Base-by-base conservation (phyloP, 192 early-diverging fungal genomes). In the Mortierella antarctica region DNA sequence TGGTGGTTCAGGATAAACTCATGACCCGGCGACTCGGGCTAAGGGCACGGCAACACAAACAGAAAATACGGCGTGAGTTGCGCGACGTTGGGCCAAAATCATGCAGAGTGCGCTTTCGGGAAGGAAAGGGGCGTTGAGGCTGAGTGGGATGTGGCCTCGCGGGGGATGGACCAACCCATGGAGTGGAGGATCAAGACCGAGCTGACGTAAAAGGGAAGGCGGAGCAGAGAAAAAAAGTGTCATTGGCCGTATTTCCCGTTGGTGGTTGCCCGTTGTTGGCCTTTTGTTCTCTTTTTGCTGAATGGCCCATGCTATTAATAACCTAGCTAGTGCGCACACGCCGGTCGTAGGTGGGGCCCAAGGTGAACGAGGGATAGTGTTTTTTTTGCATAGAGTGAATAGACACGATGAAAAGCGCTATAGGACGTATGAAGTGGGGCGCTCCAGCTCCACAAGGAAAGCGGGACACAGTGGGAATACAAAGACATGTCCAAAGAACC, bases 181-280 rank as follows among this genome's bases (percentile, higher is more conserved):
- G 53, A 23, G 57, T 67, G 21, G 50, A 60, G 40, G 11, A 31
- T 51, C 18, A 14, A 50, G 49, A 8, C 48, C 57, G 20, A 17
- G 71, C 71, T 73, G 71, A 73, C 71, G 71, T 73, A 73, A 73
- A 64, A 64, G 51, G 45, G 51, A 46, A 57, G 51, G 55, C n/a
- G 55, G 23, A 66, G 55, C 53, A 55, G 40, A 51, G 31, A 46
- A 17, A 23, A 46, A 39, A 67, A 48, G 12, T 9, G 6, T 53
- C 51, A 1, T 50, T 66, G 49, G 51, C 18, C 53, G 53, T 18
- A 8, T 55, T 20, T 55, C 7, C 21, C 15, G n/a, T 2, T 18
- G 15, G 15, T 17, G 49, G n/a, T 13, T 55, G 53, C 18, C 1
- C n/a, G 14, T 8, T 18, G 53, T 55, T 9, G 0, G 7, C 8